Evolutionary conservation across 805 yeast species (phyloP), one percentile per base, ranked within the genome.

Genomic region (Suhomyces tanzawaensis): DNA sequence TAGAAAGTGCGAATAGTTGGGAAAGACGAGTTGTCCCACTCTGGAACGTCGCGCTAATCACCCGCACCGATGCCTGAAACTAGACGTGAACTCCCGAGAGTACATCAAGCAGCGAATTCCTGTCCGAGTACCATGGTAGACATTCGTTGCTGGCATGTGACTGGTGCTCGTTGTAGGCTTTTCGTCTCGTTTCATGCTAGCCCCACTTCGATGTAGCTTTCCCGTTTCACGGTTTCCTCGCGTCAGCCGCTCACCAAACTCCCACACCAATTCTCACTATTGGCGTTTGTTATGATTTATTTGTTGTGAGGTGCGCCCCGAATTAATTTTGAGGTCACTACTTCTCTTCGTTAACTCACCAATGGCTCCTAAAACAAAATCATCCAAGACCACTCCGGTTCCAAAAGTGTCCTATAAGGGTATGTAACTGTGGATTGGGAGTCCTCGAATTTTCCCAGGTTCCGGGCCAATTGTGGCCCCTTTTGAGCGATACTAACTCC

Each of bases 381-480:
- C 48, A 14, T 39, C 42, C 22, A 46, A 46, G 39, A 41, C 48
- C 15, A 40, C 42, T 21, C 40, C 47, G 18, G 45, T 53, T 8
- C 32, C 57, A 33, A 73, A 73, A 52, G 48, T 58, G 42, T 63
- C 76, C 34, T 71, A 71, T 62, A 72, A 71, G 55, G 78, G 76
- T 71, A 60, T 34, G 76, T 63, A 21, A n/a, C 12, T 29, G 18
- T n/a, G 16, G 8, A 26, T n/a, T 7, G 13, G 6, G 19, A 26
- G 19, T 13, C 14, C 18, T 17, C 25, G 14, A 27, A 17, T 13
- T 15, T 9, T 25, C 4, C 15, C 21, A n/a, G n/a, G n/a, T n/a
- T n/a, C n/a, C n/a, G n/a, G n/a, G n/a, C n/a, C n/a, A n/a, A n/a
- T n/a, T n/a, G n/a, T n/a, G n/a, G n/a, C n/a, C n/a, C n/a, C n/a